phyloP scores from a whole-genome alignment of 306 rosid species.

The Cucurbita pepo region DNA sequence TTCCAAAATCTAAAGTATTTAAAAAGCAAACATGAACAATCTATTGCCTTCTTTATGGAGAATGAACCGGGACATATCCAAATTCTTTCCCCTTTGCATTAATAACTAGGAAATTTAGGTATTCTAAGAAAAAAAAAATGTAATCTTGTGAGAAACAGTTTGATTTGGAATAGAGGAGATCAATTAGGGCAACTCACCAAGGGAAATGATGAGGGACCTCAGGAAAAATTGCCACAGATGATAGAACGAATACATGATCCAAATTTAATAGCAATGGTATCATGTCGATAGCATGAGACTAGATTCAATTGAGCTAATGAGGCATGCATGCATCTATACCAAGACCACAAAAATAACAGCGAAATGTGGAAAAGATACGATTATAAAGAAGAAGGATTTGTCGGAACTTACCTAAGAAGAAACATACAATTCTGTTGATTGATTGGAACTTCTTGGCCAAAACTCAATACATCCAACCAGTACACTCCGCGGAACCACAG shows the following conservation, averaged over 20 bases:
- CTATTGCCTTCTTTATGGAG: background rate
- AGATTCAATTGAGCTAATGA: background rate
- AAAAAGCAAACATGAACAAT: background rate
- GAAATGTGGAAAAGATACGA: background rate
- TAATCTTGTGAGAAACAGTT: background rate
- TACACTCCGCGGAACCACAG: constrained; percentile 73
- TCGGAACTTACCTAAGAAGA: constrained; percentile 2
- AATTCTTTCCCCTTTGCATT: background rate
- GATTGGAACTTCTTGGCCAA: background rate
- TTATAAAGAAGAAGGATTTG: background rate
- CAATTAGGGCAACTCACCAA: background rate
- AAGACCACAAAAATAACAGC: background rate
- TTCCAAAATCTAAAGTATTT: background rate
- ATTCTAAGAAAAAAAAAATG: background rate
- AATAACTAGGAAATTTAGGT: background rate
- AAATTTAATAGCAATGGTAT: background rate
- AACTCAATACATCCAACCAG: constrained; percentile 74
- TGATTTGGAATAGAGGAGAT: background rate
- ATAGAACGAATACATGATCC: background rate
- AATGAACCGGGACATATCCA: background rate
- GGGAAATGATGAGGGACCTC: background rate
- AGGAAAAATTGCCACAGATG: background rate
- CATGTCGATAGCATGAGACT: background rate
- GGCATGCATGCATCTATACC: background rate
- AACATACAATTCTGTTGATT: background rate